A percentile compares a stretch with the other conserved stretches of the same genome.
Evolutionary conservation across 345 rosid genomes (phyloP).

Genomic region (Populus davidiana): DNA sequence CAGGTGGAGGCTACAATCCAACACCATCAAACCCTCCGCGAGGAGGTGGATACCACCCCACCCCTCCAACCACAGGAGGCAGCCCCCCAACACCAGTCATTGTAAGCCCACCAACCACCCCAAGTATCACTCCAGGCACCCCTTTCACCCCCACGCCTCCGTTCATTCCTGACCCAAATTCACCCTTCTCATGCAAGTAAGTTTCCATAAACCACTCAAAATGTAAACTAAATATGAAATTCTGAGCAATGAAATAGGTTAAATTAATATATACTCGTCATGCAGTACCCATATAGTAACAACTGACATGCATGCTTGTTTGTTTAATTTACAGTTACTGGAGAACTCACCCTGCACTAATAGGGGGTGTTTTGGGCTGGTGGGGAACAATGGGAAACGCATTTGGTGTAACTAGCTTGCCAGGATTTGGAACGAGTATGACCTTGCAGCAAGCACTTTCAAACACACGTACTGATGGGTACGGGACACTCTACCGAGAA

Average conservation of each 20-base stretch:
- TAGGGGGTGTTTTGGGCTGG: conserved; percentile 88
- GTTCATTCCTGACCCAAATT: conserved; percentile 56
- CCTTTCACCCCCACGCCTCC: conserved; percentile 54
- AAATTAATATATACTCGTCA: background rate
- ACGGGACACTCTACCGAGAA: conserved; percentile 80
- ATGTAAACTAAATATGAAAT: background rate
- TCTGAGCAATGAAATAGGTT: background rate
- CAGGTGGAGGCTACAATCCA: background rate
- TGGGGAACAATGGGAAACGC: conserved; percentile 73
- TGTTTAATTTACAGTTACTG: conserved; percentile 59
- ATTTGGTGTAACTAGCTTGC: conserved; percentile 50
- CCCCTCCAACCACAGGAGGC: conserved; percentile 43
- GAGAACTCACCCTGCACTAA: conserved; percentile 75
- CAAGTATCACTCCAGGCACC: conserved; percentile 51
- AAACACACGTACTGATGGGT: conserved; percentile 57
- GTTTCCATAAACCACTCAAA: conserved; percentile 12
- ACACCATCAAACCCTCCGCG: conserved; percentile 53
- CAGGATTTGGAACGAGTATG: conserved; percentile 58
- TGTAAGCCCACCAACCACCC: conserved; percentile 46
- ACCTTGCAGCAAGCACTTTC: conserved; percentile 85
- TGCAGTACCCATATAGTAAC: background rate
- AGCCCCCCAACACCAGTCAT: conserved; percentile 50
- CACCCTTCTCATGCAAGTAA: conserved; percentile 82
- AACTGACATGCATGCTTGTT: background rate
- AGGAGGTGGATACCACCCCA: conserved; percentile 42